phyloP scores from a whole-genome alignment of 2,329 filamentous ascomycete species.

The Acrocalymma vagum region DNA sequence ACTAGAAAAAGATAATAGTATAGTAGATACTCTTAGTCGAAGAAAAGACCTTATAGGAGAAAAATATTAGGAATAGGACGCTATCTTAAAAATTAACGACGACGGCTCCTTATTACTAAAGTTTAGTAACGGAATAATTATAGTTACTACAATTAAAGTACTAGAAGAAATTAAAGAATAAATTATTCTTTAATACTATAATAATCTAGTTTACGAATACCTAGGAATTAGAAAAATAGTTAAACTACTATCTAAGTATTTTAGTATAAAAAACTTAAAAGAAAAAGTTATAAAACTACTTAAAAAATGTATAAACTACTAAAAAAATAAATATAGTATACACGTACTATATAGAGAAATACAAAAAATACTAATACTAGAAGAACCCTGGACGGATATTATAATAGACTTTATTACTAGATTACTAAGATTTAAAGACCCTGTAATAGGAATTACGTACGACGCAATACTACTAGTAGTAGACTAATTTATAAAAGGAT shows the following conservation, averaged over 20 bases:
- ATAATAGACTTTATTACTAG: slow-evolving; percentile 12
- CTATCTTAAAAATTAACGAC: slow-evolving; percentile 1
- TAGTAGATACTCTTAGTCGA: slow-evolving; percentile 7
- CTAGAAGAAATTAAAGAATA: slow-evolving; percentile 5
- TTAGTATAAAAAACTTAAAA: slow-evolving; percentile 5
- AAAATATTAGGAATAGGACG: slow-evolving; percentile 1
- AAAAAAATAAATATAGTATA: slow-evolving; percentile 12
- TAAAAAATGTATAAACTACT: slow-evolving; percentile 5
- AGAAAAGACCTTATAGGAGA: slow-evolving; percentile 3
- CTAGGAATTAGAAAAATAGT: too few species aligned
- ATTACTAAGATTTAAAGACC: slow-evolving; percentile 4
- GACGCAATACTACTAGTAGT: slow-evolving; percentile 7
- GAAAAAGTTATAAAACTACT: slow-evolving; percentile 7
- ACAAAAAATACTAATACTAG: slow-evolving; percentile 7
- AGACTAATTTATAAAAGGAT: slow-evolving; percentile 1
- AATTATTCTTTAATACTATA: too few species aligned
- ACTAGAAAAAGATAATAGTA: background rate
- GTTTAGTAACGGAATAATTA: background rate
- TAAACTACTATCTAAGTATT: slow-evolving; percentile 7
- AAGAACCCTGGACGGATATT: slow-evolving; percentile 10
- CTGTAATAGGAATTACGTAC: slow-evolving; percentile 1
- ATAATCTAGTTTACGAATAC: too few species aligned
- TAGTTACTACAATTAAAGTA: slow-evolving; percentile 2
- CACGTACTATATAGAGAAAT: slow-evolving; percentile 11
- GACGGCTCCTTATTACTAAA: slow-evolving; percentile 1